Conservation (phyloP, 78 protist genomes). For the Pigoraptor vietnamica region DNA sequence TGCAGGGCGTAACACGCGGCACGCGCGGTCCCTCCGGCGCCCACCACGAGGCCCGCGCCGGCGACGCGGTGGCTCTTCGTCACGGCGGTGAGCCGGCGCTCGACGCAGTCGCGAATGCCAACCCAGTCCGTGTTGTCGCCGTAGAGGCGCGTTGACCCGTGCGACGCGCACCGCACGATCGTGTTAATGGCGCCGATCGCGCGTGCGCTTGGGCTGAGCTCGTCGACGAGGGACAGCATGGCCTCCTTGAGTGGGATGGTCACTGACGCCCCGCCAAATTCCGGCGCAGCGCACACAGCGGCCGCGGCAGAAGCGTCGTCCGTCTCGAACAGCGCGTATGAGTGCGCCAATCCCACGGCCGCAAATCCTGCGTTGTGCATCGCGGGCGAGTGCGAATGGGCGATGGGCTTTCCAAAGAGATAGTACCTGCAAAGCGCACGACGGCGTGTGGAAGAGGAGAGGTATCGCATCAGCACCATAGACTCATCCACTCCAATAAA, state of each 20-base stretch:
- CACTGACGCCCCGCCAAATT: constrained; percentile 43
- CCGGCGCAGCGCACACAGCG: background rate
- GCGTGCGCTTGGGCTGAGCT: constrained; percentile 25
- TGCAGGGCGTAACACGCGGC: constrained; percentile 67
- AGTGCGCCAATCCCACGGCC: background rate
- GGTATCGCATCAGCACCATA: too few species aligned
- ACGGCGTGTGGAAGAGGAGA: too few species aligned
- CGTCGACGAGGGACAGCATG: background rate
- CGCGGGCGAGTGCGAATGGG: constrained; percentile 30
- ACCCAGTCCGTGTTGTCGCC: constrained; percentile 73
- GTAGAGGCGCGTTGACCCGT: background rate
- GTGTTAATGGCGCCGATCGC: constrained; percentile 79
- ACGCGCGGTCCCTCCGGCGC: constrained; percentile 78
- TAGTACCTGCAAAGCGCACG: background rate
- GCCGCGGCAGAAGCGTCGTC: background rate
- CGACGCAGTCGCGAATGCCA: constrained; percentile 20
- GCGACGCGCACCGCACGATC: background rate
- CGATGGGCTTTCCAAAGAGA: constrained; percentile 43
- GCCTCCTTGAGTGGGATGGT: constrained; percentile 63
- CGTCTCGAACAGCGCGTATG: constrained; percentile 28
- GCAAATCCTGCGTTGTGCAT: constrained; percentile 52
- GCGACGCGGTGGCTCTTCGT: background rate
- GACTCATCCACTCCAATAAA: too few species aligned
- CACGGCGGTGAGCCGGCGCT: background rate
- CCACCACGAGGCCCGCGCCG: constrained; percentile 39